phyloP scores from a whole-genome alignment of 495 filamentous ascomycete species.

The Aspergillus diversus region DNA sequence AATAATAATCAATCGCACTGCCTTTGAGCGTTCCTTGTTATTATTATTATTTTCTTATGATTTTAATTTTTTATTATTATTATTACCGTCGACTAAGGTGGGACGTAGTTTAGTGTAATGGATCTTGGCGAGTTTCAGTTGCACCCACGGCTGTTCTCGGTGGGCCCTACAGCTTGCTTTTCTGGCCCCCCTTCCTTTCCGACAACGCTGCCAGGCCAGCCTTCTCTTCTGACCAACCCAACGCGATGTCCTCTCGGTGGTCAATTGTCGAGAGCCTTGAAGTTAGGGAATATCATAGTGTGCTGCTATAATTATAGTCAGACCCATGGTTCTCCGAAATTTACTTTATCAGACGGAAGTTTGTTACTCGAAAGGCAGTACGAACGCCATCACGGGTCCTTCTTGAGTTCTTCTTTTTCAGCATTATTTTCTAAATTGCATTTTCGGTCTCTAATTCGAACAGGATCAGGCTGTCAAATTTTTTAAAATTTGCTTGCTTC shows the following conservation, averaged over 20 bases:
- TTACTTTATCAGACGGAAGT: neutral
- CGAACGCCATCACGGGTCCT: neutral
- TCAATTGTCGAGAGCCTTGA: neutral
- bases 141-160: slow-evolving; percentile 9
- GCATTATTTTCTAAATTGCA: no score
- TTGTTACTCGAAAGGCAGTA: neutral
- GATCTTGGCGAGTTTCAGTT: slow-evolving; percentile 21
- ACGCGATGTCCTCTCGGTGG: neutral
- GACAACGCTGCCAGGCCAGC: neutral
- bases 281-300: neutral
- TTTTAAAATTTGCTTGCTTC: neutral
- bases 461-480: neutral
- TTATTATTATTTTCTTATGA: neutral
- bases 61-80: neutral
- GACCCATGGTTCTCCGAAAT: neutral
- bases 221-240: neutral
- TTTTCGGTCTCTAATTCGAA: neutral
- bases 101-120: neutral
- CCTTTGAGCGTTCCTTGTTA: neutral
- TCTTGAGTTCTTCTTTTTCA: neutral
- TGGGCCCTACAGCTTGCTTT: slow-evolving; percentile 2
- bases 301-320: slow-evolving; percentile 4
- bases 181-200: neutral
- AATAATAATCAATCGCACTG: neutral
- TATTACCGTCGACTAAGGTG: slow-evolving; percentile 5